These are phyloP conservation scores for Cutaneotrichosporon sp. DNA, from an alignment of 1,284 basidiomycete species.

Conservation along the genomic window DNA sequence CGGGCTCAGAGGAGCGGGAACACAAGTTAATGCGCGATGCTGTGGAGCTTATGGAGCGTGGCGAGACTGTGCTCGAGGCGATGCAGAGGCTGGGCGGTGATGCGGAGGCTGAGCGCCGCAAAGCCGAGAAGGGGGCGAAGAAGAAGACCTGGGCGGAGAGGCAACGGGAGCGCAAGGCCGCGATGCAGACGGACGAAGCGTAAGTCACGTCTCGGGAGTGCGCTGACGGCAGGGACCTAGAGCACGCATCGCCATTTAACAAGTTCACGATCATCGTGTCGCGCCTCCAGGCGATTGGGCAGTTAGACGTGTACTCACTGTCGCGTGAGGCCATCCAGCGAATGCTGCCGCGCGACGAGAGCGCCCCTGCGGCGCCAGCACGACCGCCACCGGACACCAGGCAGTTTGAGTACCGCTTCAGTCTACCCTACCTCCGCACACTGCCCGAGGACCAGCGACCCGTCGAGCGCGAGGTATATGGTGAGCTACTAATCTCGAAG, in stretches of 20 bases:
- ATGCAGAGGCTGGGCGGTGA: slow-evolving; percentile 75
- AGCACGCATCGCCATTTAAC: slow-evolving; percentile 42
- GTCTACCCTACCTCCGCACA: slow-evolving; percentile 40
- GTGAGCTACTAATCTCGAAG: slow-evolving; percentile 24
- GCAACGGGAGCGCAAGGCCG: slow-evolving; percentile 48
- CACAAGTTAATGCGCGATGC: slow-evolving; percentile 64
- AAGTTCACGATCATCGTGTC: slow-evolving; percentile 46
- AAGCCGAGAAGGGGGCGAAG: slow-evolving; percentile 44
- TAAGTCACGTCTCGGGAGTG: slow-evolving; percentile 17
- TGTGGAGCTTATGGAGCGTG: slow-evolving; percentile 69
- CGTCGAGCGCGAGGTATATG: slow-evolving; percentile 48
- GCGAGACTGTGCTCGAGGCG: slow-evolving; percentile 85
- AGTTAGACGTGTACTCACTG: slow-evolving; percentile 49
- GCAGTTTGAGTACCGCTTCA: slow-evolving; percentile 49
- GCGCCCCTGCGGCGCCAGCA: slow-evolving; percentile 4
- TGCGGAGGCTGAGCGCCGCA: slow-evolving; percentile 57
- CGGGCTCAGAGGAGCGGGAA: slow-evolving; percentile 54
- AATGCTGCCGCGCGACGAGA: slow-evolving; percentile 37
- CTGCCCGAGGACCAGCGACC: slow-evolving; percentile 46
- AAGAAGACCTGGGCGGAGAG: slow-evolving; percentile 48
- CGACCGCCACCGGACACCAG: slow-evolving; percentile 31
- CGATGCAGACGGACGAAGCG: slow-evolving; percentile 27
- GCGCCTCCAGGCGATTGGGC: slow-evolving; percentile 40
- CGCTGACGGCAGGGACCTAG: slow-evolving; percentile 25
- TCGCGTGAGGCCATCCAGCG: slow-evolving; percentile 48